phyloP scores from a whole-genome alignment of 2,329 filamentous ascomycete species.

The Cryphonectria carpinicola region DNA sequence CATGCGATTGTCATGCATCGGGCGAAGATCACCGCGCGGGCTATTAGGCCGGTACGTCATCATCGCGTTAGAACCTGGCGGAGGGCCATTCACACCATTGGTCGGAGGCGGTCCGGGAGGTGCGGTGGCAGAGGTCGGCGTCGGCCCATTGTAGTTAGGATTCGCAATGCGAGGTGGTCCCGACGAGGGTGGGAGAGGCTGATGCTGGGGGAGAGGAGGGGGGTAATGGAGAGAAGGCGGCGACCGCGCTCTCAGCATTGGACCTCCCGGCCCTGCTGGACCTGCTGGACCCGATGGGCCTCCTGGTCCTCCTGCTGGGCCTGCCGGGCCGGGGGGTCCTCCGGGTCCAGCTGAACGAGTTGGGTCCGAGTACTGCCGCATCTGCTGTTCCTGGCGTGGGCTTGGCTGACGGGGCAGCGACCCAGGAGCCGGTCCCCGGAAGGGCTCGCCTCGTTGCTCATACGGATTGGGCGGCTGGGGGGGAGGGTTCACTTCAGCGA shows the following conservation, averaged over 20 bases:
- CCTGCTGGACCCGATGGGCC: conserved; percentile 37
- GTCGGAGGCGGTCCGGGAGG: conserved; percentile 40
- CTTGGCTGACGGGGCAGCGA: conserved; percentile 71
- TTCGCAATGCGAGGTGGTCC: conserved; percentile 60
- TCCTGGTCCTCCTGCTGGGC: conserved; percentile 15
- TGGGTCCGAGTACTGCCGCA: conserved; percentile 71
- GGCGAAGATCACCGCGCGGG: conserved; percentile 71
- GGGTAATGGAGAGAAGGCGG: conserved; percentile 60
- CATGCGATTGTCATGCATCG: conserved; percentile 79
- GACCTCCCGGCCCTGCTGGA: conserved; percentile 21
- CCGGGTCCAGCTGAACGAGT: conserved; percentile 48
- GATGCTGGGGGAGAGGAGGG: conserved; percentile 53
- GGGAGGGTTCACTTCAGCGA: conserved; percentile 78
- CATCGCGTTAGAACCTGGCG: conserved; percentile 53
- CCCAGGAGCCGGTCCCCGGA: conserved; percentile 65
- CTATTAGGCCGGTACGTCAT: conserved; percentile 79
- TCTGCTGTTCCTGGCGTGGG: conserved; percentile 73
- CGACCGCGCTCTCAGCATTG: conserved; percentile 27
- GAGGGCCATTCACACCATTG: conserved; percentile 49
- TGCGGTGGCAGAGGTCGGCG: conserved; percentile 45
- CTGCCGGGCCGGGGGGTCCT: conserved; percentile 21
- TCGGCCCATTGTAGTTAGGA: conserved; percentile 61
- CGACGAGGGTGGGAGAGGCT: conserved; percentile 42
- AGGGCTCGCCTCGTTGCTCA: conserved; percentile 72
- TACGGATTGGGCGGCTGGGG: conserved; percentile 81